Evolutionary conservation across 306 rosid genomes (phyloP), one percentile per base, ranked within the genome.

Genomic region (Mucuna pruriens): DNA sequence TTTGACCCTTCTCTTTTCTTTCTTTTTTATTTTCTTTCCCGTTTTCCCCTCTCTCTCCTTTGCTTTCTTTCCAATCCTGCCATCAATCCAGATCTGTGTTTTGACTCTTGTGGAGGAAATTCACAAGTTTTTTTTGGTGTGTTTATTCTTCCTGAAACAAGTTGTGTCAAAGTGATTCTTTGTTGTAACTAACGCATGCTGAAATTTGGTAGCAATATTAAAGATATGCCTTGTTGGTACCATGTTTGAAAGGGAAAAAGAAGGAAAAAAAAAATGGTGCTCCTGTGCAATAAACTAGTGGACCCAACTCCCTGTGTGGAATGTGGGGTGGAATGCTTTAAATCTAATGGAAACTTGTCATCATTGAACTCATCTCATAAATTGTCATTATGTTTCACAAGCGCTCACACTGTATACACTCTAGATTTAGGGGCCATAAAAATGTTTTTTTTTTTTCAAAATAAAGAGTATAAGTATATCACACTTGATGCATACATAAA

Each of bases 311-410:
- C 49, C 9, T 48, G 17, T 77, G 76, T 20, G 70, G 52, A 77
- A 71, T 26, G 79, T 61, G 57, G 78, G 80, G 75, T 58, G 29
- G 54, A 77, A 19, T 54, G 79, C 77, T 81, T 80, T 54, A 75
- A 81, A 71, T 76, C 82, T 81, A 77, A 76, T 63, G 85, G 83
- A 76, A 76, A 25, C 57, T 20, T 31, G 20, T 86, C 78, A 77
- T 86, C 68, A 80, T 80, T 72, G 69, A 76, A 76, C 44, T 76
- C 78, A 65, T 80, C 71, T 71, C 66, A 75, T 76, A 48, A 83
- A 76, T 67, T 81, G 82, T 84, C 85, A 83, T 83, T 71, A 71
- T 80, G 80, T 66, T 76, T 13, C 81, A 71, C 52, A 75, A 63
- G 22, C 72, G 23, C 85, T 70, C 58, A 38, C 17, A 61, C 34